These are phyloP conservation scores for Lichtheimia ramosa DNA, from an alignment of 371 early-diverging fungal species.

Conservation along the genomic window DNA sequence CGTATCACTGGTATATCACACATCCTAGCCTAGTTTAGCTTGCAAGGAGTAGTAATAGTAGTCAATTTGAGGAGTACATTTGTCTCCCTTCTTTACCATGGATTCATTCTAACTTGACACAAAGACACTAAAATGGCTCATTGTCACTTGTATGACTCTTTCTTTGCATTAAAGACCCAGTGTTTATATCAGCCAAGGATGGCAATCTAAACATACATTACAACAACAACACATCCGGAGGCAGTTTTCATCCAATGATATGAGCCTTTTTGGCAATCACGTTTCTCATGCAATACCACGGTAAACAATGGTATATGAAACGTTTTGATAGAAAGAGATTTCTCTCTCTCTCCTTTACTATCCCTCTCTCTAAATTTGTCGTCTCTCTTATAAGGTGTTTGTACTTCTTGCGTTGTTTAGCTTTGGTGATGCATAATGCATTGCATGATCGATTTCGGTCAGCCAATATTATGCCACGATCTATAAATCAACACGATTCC, in stretches of 20 bases:
- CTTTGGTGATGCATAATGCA: background rate
- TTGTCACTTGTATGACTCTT: no score
- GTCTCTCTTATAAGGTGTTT: background rate
- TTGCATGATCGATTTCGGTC: no score
- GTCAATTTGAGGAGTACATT: no score
- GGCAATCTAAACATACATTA: slow-evolving; percentile 2
- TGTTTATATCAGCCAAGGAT: slow-evolving; percentile 7
- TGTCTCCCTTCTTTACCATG: no score
- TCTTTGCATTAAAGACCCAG: no score
- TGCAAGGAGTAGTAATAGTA: no score
- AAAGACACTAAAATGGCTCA: no score
- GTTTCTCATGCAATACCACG: background rate
- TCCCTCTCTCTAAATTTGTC: background rate
- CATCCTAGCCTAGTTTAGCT: no score
- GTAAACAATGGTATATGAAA: slow-evolving; percentile 1
- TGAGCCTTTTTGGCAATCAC: background rate
- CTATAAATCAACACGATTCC: no score
- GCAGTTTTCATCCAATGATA: slow-evolving; percentile 8
- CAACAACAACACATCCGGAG: slow-evolving; percentile 2
- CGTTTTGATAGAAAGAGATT: background rate
- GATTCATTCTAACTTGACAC: no score
- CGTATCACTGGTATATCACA: no score
- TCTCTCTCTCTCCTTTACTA: background rate
- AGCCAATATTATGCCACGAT: no score
- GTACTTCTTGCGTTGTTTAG: background rate